Percentiles rank a stretch among this genome's conserved stretches.
Conservation (phyloP, 208 protist genomes). For the Wallacemonas collosoma region DNA sequence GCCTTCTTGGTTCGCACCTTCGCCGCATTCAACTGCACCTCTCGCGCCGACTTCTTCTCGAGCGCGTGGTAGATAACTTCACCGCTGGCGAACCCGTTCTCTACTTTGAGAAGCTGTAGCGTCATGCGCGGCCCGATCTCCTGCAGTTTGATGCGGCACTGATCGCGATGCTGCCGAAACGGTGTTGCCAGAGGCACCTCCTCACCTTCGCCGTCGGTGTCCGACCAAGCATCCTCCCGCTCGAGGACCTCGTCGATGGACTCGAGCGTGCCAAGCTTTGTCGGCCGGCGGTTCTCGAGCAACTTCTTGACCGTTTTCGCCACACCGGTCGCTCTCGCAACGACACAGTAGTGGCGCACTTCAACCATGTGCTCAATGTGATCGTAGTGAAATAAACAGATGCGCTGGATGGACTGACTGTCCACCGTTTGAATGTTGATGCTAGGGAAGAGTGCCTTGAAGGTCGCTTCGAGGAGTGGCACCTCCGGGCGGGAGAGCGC, state of each 20-base stretch:
- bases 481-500: slow-evolving; percentile 64
- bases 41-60: slow-evolving; percentile 60
- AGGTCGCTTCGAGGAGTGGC: slow-evolving; percentile 81
- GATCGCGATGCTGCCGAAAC: slow-evolving; percentile 84
- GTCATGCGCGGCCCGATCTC: slow-evolving; percentile 93
- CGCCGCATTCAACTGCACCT: slow-evolving; percentile 68
- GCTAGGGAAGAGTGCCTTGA: slow-evolving; percentile 82
- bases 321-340: slow-evolving; percentile 75
- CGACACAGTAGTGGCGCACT: slow-evolving; percentile 90
- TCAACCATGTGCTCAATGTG: slow-evolving; percentile 83
- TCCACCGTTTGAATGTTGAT: slow-evolving; percentile 84
- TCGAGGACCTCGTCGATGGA: slow-evolving; percentile 83
- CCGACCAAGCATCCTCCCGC: slow-evolving; percentile 83
- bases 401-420: slow-evolving; percentile 79
- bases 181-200: slow-evolving; percentile 86
- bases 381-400: slow-evolving; percentile 91
- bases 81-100: slow-evolving; percentile 86
- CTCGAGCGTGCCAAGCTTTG: slow-evolving; percentile 78
- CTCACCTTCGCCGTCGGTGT: slow-evolving; percentile 92
- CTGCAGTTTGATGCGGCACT: slow-evolving; percentile 91
- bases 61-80: slow-evolving; percentile 86
- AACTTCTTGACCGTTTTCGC: slow-evolving; percentile 90
- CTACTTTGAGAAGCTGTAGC: slow-evolving; percentile 87
- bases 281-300: slow-evolving; percentile 78
- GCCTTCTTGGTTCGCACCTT: slow-evolving; percentile 69